Evolutionary conservation across 2,329 filamentous ascomycete genomes (phyloP).

Genomic region (Calonectria pauciramosa): DNA sequence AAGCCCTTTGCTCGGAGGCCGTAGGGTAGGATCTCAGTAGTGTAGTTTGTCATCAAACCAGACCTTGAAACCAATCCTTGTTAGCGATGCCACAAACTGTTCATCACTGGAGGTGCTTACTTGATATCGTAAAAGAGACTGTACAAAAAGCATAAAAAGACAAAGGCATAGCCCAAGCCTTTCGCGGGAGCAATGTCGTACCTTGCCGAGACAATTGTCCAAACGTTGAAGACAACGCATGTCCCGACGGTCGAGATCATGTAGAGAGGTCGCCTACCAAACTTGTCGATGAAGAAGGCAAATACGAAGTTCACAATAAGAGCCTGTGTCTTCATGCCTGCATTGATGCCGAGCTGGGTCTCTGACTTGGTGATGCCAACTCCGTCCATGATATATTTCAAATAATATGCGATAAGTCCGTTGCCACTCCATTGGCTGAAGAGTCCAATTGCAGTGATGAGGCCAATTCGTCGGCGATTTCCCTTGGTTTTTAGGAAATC

Average conservation of each 20-base stretch:
- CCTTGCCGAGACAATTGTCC: constrained; percentile 45
- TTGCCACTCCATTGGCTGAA: constrained; percentile 77
- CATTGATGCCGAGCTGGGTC: constrained; percentile 12
- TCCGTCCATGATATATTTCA: constrained; percentile 62
- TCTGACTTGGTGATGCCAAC: constrained; percentile 29
- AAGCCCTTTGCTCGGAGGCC: constrained; percentile 37
- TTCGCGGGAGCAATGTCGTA: constrained; percentile 36
- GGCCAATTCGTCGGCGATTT: constrained; percentile 72
- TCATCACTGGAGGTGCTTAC: neutral
- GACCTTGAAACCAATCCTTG: constrained; percentile 36
- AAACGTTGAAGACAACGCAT: constrained; percentile 45
- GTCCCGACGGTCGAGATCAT: constrained; percentile 46
- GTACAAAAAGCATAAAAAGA: constrained; percentile 55
- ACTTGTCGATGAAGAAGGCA: constrained; percentile 13
- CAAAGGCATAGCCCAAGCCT: constrained; percentile 40
- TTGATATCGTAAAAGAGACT: constrained; percentile 50
- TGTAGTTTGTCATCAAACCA: constrained; percentile 47
- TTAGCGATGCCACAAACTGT: neutral
- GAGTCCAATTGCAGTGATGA: constrained; percentile 72
- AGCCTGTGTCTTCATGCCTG: constrained; percentile 18
- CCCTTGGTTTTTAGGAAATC: constrained; percentile 73
- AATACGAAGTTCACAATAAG: constrained; percentile 9
- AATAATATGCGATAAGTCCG: constrained; percentile 74
- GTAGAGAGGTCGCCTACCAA: constrained; percentile 11
- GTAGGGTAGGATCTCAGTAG: constrained; percentile 45